phyloP scores from a whole-genome alignment of 306 rosid genomes.

The Vigna unguiculata region DNA sequence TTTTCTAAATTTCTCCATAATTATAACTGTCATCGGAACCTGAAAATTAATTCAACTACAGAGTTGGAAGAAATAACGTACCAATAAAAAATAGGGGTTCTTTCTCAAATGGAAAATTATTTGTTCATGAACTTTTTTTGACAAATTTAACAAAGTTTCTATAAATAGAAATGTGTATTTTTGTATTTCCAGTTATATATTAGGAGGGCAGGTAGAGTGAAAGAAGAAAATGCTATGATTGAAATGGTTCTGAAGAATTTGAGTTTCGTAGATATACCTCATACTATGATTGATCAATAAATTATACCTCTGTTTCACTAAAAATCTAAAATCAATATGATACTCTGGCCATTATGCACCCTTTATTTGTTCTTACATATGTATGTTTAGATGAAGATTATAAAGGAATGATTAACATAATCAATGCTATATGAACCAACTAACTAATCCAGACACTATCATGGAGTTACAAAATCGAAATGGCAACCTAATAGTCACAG shows the following conservation, averaged over 20 bases:
- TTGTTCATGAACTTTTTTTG: too few relatives aligned
- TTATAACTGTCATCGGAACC: too few relatives aligned
- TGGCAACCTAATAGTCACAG: conserved; percentile 51
- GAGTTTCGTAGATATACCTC: not conserved
- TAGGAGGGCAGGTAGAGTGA: too few relatives aligned
- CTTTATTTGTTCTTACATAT: not conserved
- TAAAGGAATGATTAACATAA: not conserved
- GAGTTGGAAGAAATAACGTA: too few relatives aligned
- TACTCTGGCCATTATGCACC: not conserved
- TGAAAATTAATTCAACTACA: too few relatives aligned
- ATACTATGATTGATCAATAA: not conserved
- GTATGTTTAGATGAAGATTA: not conserved
- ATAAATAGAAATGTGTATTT: too few relatives aligned
- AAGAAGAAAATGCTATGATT: not conserved
- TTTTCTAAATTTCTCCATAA: too few relatives aligned
- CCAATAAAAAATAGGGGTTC: too few relatives aligned
- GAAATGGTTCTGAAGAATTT: not conserved
- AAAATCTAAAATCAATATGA: not conserved
- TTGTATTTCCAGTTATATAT: too few relatives aligned
- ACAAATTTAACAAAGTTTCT: too few relatives aligned
- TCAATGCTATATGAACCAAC: not conserved
- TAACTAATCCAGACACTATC: conserved; percentile 9
- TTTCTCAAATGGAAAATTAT: too few relatives aligned
- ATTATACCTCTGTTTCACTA: not conserved
- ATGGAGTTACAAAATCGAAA: not conserved